Conservation (phyloP, 2,329 filamentous ascomycete genomes). For the Pseudogymnoascus sp. region DNA sequence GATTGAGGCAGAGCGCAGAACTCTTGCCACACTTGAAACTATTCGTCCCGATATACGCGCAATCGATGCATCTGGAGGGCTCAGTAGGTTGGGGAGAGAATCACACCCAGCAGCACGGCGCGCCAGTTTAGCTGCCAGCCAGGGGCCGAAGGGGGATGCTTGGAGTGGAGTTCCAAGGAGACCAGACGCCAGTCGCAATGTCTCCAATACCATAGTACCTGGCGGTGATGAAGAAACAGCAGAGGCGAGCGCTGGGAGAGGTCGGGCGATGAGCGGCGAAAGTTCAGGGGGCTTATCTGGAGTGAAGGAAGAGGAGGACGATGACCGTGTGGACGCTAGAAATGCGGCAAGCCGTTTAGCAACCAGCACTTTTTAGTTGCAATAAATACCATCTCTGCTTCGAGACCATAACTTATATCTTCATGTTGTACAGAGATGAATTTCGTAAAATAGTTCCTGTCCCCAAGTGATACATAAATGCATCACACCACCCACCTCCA, state of each 20-base stretch:
- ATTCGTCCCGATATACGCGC: slow-evolving; percentile 87
- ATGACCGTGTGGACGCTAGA: slow-evolving; percentile 87
- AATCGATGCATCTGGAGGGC: slow-evolving; percentile 83
- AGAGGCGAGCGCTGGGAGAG: slow-evolving; percentile 33
- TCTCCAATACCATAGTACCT: slow-evolving; percentile 64
- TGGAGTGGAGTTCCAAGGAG: slow-evolving; percentile 88
- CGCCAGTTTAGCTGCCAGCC: slow-evolving; percentile 70
- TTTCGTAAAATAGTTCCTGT: background rate
- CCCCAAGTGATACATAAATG: background rate
- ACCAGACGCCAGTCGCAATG: slow-evolving; percentile 65
- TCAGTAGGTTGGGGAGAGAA: slow-evolving; percentile 83
- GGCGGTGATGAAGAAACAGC: slow-evolving; percentile 55
- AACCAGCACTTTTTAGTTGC: slow-evolving; percentile 72
- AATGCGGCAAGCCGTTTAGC: slow-evolving; percentile 92
- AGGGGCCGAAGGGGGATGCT: slow-evolving; percentile 94
- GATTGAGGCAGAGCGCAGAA: slow-evolving; percentile 90
- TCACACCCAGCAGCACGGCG: slow-evolving; percentile 66
- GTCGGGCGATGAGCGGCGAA: slow-evolving; percentile 25
- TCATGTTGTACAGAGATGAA: background rate
- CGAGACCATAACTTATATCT: background rate
- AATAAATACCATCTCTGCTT: slow-evolving; percentile 7
- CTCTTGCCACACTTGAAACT: slow-evolving; percentile 83
- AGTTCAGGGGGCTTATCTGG: slow-evolving; percentile 42
- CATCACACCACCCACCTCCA: background rate
- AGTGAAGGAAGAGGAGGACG: slow-evolving; percentile 72